Evolutionary conservation across 208 protist species (phyloP), one percentile per base, ranked within the genome.

Genomic region (Leishmania guyanensis): DNA sequence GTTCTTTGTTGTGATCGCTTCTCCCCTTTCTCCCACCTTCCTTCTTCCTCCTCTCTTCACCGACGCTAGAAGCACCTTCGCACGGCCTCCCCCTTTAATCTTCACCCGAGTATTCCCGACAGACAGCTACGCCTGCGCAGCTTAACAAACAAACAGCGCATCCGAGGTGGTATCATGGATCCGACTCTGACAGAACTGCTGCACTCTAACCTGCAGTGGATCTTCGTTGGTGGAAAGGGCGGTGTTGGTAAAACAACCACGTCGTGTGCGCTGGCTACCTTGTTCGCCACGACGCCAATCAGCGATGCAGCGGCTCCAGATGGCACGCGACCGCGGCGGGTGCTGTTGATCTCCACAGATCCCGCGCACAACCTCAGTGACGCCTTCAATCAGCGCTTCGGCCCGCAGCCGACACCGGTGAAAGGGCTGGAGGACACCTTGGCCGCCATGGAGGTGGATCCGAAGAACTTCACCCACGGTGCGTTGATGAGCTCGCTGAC

Each of bases 311-410:
- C 39, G 17, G 74, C 72, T 2, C 70, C 77, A 16, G 84, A 58
- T 58, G 74, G 72, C 6, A 66, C 54, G 10, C 93, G 85, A 22
- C 85, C 76, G 29, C 86, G 95, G 53, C 91, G 72, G 17, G 98
- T 99, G 22, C 88, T 99, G 20, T 80, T 99, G 17, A 97, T 99
- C 50, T 99, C 99, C 8, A 99, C 99, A 2, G 99, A 99, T 88
- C 99, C 99, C 60, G 99, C 99, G 20, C 99, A 99, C 91, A 99
- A 99, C 86, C 84, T 99, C 17, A 98, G 91, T 68, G 99, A 99
- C 89, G 99, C 99, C 50, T 99, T 99, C 82, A 85, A 91, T 64
- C 98, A 99, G 85, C 93, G 99, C 78, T 98, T 99, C 65, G 85
- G 87, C 46, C 90, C 86, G 51, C 83, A 90, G 43, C 98, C 98